Percentiles rank a stretch among this genome's conserved stretches.
These are phyloP conservation scores for Musa acuminata DNA, from an alignment of 176 grass and related monocot species.

Conservation along the genomic window DNA sequence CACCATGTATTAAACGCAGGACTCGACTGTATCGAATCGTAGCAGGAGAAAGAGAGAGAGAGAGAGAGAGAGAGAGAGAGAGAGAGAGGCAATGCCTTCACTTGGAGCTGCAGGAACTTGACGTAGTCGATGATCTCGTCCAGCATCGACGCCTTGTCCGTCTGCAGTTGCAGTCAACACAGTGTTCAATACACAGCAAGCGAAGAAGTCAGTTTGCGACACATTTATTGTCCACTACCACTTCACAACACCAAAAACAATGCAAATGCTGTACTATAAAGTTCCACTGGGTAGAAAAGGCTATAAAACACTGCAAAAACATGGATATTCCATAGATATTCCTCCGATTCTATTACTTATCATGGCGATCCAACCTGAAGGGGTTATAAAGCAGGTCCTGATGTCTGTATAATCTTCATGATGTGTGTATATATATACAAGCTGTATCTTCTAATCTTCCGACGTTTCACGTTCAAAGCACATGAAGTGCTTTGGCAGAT, in stretches of 20 bases:
- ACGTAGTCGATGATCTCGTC: conserved; percentile 99
- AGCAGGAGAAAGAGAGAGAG: neutral
- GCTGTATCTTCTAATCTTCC: too few species aligned
- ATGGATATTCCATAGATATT: too few species aligned
- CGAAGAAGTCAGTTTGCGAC: too few species aligned
- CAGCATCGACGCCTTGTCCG: conserved; percentile 96
- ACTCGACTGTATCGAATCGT: neutral
- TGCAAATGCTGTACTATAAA: neutral
- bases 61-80: neutral
- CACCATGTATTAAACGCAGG: neutral
- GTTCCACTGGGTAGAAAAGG: neutral
- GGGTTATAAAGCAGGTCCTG: too few species aligned
- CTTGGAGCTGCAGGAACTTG: conserved; percentile 98
- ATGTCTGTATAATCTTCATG: too few species aligned
- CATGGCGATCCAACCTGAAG: too few species aligned
- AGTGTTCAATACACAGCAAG: neutral
- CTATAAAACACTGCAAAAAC: neutral
- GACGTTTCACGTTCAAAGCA: too few species aligned
- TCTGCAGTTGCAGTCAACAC: conserved; percentile 44
- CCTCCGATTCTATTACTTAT: too few species aligned
- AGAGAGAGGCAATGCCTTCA: conserved; percentile 48
- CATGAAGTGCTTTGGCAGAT: neutral
- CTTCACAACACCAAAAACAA: neutral
- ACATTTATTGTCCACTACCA: too few species aligned
- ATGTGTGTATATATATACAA: too few species aligned